Conservation (phyloP, 192 early-diverging fungal species). For the Oehlia diaphana region DNA sequence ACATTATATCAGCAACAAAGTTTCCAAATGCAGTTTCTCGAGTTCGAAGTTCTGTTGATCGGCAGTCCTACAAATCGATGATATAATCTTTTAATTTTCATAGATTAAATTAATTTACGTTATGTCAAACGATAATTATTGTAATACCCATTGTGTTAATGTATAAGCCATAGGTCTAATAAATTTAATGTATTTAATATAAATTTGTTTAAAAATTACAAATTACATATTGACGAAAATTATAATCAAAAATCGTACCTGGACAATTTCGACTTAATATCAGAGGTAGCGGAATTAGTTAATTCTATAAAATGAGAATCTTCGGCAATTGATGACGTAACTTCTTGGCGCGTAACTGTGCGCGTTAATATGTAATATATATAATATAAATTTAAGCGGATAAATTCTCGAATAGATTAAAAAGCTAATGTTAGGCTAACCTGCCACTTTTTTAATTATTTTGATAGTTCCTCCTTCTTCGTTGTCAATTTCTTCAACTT, state of each 20-base stretch:
- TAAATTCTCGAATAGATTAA: background rate
- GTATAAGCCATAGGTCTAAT: slow-evolving; percentile 53
- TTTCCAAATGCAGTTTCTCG: slow-evolving; percentile 65
- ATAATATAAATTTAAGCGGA: background rate
- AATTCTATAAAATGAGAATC: slow-evolving; percentile 44
- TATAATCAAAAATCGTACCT: slow-evolving; percentile 13
- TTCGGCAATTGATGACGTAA: slow-evolving; percentile 41
- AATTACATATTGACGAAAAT: background rate
- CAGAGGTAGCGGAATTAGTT: slow-evolving; percentile 47
- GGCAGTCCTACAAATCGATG: slow-evolving; percentile 45
- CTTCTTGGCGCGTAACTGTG: slow-evolving; percentile 45
- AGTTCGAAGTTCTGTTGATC: slow-evolving; percentile 55
- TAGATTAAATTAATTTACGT: background rate
- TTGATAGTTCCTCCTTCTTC: slow-evolving; percentile 22
- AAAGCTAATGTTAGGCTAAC: slow-evolving; percentile 26
- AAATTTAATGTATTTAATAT: background rate
- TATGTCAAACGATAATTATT: background rate
- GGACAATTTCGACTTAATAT: slow-evolving; percentile 51
- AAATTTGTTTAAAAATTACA: background rate
- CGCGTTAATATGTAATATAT: background rate
- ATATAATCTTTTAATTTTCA: background rate
- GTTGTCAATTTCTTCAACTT: slow-evolving; percentile 30
- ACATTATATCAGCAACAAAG: slow-evolving; percentile 64
- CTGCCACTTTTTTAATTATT: slow-evolving; percentile 31
- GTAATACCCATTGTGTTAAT: slow-evolving; percentile 31